Conservation (phyloP, 208 protist genomes). For the Trypanosoma avium region DNA sequence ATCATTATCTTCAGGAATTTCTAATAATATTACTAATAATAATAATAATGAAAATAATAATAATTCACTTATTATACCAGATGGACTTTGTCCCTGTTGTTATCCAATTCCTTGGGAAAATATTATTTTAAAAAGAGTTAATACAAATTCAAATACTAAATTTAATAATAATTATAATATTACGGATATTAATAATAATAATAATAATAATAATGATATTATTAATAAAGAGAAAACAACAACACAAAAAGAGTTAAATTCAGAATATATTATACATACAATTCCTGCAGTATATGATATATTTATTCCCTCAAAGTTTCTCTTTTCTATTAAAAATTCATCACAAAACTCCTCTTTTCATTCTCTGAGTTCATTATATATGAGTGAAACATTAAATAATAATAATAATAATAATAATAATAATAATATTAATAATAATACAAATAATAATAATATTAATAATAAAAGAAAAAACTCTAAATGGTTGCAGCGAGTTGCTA, state of each 20-base stretch:
- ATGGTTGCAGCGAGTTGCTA: slow-evolving; percentile 10
- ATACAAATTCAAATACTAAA: background rate
- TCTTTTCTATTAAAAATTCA: too few relatives aligned
- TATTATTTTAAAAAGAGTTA: slow-evolving; percentile 3
- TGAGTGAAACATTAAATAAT: background rate
- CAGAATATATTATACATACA: background rate
- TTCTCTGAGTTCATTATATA: too few relatives aligned
- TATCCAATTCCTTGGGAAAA: slow-evolving; percentile 19
- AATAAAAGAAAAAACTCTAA: background rate
- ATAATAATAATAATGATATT: too few relatives aligned
- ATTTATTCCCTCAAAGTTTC: slow-evolving; percentile 15
- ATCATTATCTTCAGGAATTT: background rate
- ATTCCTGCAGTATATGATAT: slow-evolving; percentile 24
- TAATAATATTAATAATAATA: slow-evolving; percentile 13
- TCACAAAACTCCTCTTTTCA: too few relatives aligned
- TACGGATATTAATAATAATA: too few relatives aligned
- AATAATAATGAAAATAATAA: too few relatives aligned
- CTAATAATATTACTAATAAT: too few relatives aligned
- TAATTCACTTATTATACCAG: background rate
- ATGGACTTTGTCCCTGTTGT: slow-evolving; percentile 14
- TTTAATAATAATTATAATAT: too few relatives aligned
- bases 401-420: slow-evolving; percentile 2
- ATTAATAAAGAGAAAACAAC: background rate
- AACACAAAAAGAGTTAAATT: too few relatives aligned
- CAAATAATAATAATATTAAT: slow-evolving; percentile 9